Evolutionary conservation across 2,329 filamentous ascomycete species (phyloP), one percentile per base, ranked within the genome.

Genomic region (Ophiosphaerella korrae): DNA sequence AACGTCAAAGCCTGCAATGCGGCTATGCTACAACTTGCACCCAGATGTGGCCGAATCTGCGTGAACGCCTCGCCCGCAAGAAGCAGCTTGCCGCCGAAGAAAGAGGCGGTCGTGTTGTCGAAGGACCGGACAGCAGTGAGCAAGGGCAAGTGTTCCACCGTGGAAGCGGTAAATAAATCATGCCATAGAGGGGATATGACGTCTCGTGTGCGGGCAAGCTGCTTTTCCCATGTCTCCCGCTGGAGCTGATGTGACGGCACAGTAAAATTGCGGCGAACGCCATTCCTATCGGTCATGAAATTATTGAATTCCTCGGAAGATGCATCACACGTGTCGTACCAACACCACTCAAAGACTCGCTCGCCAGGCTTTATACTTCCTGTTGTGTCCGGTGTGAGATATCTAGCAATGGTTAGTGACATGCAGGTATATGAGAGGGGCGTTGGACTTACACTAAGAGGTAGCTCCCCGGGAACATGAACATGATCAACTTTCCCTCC

Each of bases 61-160:
- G 73, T 68, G 32, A 78, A 60, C 0, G 77, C 73, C 55, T 80
- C 77, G 1, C 77, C 78, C 1, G 76, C 74, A 3, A 80, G 56
- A n/a, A 79, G 16, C 0, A 79, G 53, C 24, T 70, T 74, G 0
- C 75, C 76, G 31, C 67, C 69, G 18, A 66, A 67, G 48, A 76
- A 77, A 24, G 54, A 61, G 8, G 73, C 69, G 26, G 58, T 41
- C 0, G 60, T 55, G 33, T 64, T 63, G 4, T 76, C 59, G 2
- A 72, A 69, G 42, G 77, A 75, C n/a, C 64, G 74, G 32, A 79
- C 70, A 26, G 73, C 75, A 14, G 76, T 76, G 1, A 79, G 68
- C 39, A 79, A 76, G 0, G 76, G 75, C 21, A 64, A 53, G 12
- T 56, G 45, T 1, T 45, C 23, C 18, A 26, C 14, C 11, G 42